These are phyloP conservation scores for Aspergillus coremiiformis DNA, from an alignment of 495 filamentous ascomycete species.

Conservation along the genomic window DNA sequence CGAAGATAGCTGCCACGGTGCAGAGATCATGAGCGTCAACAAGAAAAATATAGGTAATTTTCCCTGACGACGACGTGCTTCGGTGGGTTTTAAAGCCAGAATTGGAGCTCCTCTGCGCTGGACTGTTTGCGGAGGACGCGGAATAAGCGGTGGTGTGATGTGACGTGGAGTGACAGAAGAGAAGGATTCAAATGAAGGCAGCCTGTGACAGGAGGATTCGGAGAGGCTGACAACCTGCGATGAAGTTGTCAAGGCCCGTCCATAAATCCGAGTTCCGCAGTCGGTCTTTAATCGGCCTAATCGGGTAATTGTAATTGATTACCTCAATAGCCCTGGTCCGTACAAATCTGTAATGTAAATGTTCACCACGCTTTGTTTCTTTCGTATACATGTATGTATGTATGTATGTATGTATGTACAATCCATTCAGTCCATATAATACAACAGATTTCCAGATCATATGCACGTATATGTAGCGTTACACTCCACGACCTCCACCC, in stretches of 20 bases:
- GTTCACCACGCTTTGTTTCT: background rate
- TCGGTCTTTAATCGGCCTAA: conserved; percentile 6
- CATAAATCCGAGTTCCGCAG: conserved; percentile 3
- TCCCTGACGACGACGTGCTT: background rate
- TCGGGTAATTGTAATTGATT: conserved; percentile 12
- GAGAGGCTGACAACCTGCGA: background rate
- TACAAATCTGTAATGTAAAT: too few species aligned
- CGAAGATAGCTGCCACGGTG: background rate
- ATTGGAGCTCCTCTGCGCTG: background rate
- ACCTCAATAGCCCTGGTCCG: too few species aligned
- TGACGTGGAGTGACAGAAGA: background rate
- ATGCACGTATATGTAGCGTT: background rate
- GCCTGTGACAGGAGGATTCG: background rate
- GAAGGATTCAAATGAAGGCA: background rate
- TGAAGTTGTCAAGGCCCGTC: background rate
- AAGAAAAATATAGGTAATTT: background rate
- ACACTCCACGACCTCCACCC: background rate
- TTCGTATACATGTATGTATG: background rate
- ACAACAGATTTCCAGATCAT: background rate
- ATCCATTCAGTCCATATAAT: background rate
- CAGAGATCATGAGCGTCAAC: background rate
- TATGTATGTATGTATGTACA: too few species aligned
- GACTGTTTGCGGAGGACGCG: background rate
- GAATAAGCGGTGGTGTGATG: background rate
- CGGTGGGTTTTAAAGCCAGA: background rate